phyloP scores from a whole-genome alignment of 495 filamentous ascomycete species.

The Aspergillus egyptiacus region DNA sequence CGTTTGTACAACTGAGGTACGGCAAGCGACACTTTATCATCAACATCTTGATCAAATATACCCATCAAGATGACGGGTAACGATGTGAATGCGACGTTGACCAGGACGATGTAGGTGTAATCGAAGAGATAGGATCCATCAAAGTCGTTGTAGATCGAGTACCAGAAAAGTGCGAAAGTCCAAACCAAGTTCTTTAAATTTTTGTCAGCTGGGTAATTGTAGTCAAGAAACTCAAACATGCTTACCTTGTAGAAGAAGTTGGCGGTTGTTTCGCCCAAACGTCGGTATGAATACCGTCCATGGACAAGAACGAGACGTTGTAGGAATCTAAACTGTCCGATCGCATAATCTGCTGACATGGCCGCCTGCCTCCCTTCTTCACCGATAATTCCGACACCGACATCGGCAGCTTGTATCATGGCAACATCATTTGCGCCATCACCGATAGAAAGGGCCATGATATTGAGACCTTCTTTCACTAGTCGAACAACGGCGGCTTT shows the following conservation, averaged over 20 bases:
- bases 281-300: constrained; percentile 92
- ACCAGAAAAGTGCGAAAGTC: constrained; percentile 98
- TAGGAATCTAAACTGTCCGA: constrained; percentile 95
- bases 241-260: constrained; percentile 98
- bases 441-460: constrained; percentile 94
- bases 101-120: constrained; percentile 92
- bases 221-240: background rate
- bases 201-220: constrained; percentile 13
- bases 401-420: constrained; percentile 99
- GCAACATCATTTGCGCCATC: constrained; percentile 99
- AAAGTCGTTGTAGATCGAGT: constrained; percentile 89
- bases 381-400: constrained; percentile 96
- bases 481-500: constrained; percentile 96
- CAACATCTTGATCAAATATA: constrained; percentile 95
- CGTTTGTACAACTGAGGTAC: constrained; percentile 94
- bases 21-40: constrained; percentile 85
- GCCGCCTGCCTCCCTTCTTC: constrained; percentile 95
- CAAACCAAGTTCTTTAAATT: constrained; percentile 80
- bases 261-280: constrained; percentile 86
- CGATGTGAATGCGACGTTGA: constrained; percentile 96
- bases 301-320: constrained; percentile 90
- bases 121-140: constrained; percentile 96
- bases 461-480: constrained; percentile 89
- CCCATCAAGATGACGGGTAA: constrained; percentile 94
- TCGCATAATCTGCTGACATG: constrained; percentile 98